phyloP scores from a whole-genome alignment of 192 early-diverging fungal species.

The Coemansia sp. region DNA sequence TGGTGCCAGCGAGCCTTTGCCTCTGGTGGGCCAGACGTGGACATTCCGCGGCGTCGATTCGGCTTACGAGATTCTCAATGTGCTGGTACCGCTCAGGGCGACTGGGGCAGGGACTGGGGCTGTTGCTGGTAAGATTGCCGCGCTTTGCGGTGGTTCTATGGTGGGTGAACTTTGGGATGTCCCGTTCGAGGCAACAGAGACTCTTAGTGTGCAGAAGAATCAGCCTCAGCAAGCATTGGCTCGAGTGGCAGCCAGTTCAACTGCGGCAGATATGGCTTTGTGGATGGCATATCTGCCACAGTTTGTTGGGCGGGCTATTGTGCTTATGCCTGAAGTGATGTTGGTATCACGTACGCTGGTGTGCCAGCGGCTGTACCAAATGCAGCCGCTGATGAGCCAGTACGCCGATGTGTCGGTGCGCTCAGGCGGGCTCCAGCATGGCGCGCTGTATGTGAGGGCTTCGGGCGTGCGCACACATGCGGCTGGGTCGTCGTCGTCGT shows the following conservation, averaged over 20 bases:
- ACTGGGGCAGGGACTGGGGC: neutral
- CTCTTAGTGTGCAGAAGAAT: neutral
- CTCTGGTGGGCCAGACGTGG: conserved; percentile 23
- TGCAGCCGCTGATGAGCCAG: conserved; percentile 55
- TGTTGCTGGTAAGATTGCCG: neutral
- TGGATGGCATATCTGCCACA: conserved; percentile 40
- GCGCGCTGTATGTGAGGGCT: conserved; percentile 13
- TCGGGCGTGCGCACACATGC: conserved; percentile 12
- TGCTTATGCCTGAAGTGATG: conserved; percentile 49
- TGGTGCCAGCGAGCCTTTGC: conserved; percentile 23
- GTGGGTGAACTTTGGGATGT: conserved; percentile 35
- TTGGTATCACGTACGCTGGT: conserved; percentile 44
- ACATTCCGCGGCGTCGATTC: conserved; percentile 31
- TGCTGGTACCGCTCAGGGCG: conserved; percentile 23
- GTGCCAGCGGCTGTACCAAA: conserved; percentile 53
- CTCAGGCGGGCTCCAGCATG: conserved; percentile 9
- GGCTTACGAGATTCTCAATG: conserved; percentile 49
- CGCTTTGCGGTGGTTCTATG: conserved; percentile 12
- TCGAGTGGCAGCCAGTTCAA: conserved; percentile 35
- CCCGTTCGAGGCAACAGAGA: conserved; percentile 35
- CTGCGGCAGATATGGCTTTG: conserved; percentile 22
- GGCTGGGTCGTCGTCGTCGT: neutral
- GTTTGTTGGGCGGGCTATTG: conserved; percentile 46
- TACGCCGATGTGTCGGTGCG: conserved; percentile 49
- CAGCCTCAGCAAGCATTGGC: conserved; percentile 27